Evolutionary conservation across 495 filamentous ascomycete genomes (phyloP).

Genomic region (Talaromyces proteolyticus): DNA sequence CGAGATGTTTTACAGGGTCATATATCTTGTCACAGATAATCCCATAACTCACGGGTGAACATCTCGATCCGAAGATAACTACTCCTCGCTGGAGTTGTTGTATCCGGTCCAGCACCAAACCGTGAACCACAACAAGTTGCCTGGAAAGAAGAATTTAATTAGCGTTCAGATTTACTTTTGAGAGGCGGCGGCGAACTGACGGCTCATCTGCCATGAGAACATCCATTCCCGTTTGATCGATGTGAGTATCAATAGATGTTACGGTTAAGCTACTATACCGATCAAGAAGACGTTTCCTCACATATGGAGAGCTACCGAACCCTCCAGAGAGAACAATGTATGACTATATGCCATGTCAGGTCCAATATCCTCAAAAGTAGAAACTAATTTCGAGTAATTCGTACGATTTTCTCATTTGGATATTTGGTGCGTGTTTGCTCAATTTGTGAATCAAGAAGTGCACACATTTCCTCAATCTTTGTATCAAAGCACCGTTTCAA

Average conservation of each 20-base stretch:
- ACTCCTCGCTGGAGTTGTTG: conserved; percentile 38
- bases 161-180: neutral
- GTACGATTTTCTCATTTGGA: conserved; percentile 41
- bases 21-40: conserved; percentile 43
- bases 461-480: conserved; percentile 47
- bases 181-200: conserved; percentile 12
- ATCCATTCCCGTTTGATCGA: conserved; percentile 32
- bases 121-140: conserved; percentile 53
- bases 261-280: conserved; percentile 22
- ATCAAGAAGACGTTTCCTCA: conserved; percentile 37
- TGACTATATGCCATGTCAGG: conserved; percentile 2
- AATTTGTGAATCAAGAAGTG: conserved; percentile 49
- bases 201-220: conserved; percentile 47
- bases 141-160: conserved; percentile 14
- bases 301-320: conserved; percentile 59
- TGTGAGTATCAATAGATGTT: conserved; percentile 10
- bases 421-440: conserved; percentile 38
- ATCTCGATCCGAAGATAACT: conserved; percentile 36
- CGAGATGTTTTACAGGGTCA: conserved; percentile 34
- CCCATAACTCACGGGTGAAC: conserved; percentile 52
- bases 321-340: conserved; percentile 58
- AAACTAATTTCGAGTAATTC: neutral
- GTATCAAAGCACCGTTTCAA: conserved; percentile 38
- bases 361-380: too few relatives aligned
- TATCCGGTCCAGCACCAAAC: conserved; percentile 47